phyloP scores from a whole-genome alignment of 1,284 basidiomycete species.

The Rhizoctonia solani region DNA sequence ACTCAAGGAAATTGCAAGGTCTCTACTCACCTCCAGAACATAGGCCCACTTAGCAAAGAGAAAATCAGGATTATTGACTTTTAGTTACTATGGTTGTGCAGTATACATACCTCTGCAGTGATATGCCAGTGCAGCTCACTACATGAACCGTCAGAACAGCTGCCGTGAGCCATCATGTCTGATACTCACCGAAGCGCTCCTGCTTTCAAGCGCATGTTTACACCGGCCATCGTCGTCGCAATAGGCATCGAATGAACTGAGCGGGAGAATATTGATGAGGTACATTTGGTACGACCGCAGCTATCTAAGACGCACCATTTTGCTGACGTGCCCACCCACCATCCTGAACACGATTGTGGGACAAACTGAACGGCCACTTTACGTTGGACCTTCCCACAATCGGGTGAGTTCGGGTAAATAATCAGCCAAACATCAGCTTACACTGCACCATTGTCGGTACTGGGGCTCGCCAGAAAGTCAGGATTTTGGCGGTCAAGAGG shows the following conservation, averaged over 20 bases:
- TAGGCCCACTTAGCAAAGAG: slow-evolving; percentile 61
- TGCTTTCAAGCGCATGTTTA: slow-evolving; percentile 40
- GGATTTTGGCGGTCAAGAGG: slow-evolving; percentile 60
- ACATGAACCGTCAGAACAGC: slow-evolving; percentile 18
- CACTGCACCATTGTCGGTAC: slow-evolving; percentile 67
- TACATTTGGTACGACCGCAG: neutral
- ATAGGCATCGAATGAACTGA: slow-evolving; percentile 41
- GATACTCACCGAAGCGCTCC: slow-evolving; percentile 61
- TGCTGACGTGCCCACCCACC: slow-evolving; percentile 45
- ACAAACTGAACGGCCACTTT: slow-evolving; percentile 45
- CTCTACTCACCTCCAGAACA: slow-evolving; percentile 53
- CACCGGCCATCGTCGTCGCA: slow-evolving; percentile 40
- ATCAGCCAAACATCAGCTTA: slow-evolving; percentile 45
- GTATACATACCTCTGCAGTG: slow-evolving; percentile 1
- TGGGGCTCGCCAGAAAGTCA: slow-evolving; percentile 65
- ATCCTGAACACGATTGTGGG: slow-evolving; percentile 44
- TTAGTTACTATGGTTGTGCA: too few species aligned
- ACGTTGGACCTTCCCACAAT: slow-evolving; percentile 36
- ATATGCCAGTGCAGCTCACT: slow-evolving; percentile 11
- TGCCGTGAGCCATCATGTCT: neutral
- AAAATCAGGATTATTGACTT: slow-evolving; percentile 36
- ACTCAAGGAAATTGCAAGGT: neutral
- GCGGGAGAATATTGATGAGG: neutral
- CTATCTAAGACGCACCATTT: slow-evolving; percentile 33
- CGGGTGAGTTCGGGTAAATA: neutral